phyloP scores from a whole-genome alignment of 2,329 filamentous ascomycete species.

The Scytalidium sp. region DNA sequence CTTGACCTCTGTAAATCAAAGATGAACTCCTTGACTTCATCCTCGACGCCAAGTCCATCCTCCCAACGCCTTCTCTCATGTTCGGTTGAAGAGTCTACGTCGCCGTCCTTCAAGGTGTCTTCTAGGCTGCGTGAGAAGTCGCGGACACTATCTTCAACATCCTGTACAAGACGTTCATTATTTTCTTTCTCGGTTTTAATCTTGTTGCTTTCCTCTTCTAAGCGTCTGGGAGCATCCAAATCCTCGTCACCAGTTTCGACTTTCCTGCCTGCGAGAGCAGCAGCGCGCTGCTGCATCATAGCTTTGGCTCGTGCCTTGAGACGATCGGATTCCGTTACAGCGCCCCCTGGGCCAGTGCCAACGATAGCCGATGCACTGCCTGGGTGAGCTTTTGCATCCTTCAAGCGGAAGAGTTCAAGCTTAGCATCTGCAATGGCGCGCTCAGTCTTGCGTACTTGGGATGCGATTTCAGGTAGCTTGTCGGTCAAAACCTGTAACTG shows the following conservation, averaged over 20 bases:
- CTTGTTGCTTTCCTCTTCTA: conserved; percentile 84
- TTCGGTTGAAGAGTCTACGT: conserved; percentile 71
- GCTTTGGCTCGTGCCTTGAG: conserved; percentile 93
- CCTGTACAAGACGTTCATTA: conserved; percentile 93
- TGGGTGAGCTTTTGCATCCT: conserved; percentile 89
- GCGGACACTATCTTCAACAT: conserved; percentile 93
- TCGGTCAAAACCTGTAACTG: conserved; percentile 88
- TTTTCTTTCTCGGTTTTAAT: conserved; percentile 84
- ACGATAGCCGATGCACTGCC: conserved; percentile 76
- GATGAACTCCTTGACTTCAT: conserved; percentile 96
- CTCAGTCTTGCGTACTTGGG: conserved; percentile 85
- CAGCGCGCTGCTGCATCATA: conserved; percentile 98
- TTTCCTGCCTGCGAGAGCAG: conserved; percentile 85
- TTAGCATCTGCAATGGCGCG: conserved; percentile 89
- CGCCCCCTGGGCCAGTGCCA: conserved; percentile 87
- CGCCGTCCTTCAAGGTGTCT: conserved; percentile 80
- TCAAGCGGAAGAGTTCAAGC: conserved; percentile 88
- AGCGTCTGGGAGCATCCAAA: conserved; percentile 72
- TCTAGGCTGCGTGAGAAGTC: conserved; percentile 85
- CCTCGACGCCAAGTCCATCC: conserved; percentile 91
- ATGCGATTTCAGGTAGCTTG: conserved; percentile 86
- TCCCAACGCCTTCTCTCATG: conserved; percentile 95
- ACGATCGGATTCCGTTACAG: conserved; percentile 88
- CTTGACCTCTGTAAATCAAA: conserved; percentile 90
- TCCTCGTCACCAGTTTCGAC: conserved; percentile 67